Evolutionary conservation across 148 eudicot genomes (phyloP).

Genomic region (Arbutus unedo): DNA sequence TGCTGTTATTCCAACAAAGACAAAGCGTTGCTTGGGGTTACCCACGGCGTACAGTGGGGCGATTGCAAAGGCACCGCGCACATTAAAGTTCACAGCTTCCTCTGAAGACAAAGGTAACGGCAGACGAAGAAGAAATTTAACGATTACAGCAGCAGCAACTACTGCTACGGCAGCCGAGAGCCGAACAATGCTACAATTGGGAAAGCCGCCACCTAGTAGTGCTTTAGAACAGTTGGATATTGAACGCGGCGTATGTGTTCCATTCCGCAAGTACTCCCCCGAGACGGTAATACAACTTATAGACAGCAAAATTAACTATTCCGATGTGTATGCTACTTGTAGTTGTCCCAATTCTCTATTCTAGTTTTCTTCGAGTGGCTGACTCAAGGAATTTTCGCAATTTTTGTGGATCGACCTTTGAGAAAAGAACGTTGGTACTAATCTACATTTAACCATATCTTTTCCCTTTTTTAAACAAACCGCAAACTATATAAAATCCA

Average conservation of each 20-base stretch:
- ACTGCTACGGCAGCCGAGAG: neutral
- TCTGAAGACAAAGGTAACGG: slow-evolving; percentile 19
- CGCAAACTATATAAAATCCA: neutral
- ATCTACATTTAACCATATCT: neutral
- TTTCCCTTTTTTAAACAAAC: neutral
- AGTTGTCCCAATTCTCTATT: neutral
- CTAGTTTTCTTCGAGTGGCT: neutral
- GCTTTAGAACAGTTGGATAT: slow-evolving; percentile 88
- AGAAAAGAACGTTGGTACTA: neutral
- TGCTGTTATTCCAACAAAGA: slow-evolving; percentile 1
- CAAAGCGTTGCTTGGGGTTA: neutral
- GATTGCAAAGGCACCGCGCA: neutral
- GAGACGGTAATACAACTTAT: slow-evolving; percentile 37
- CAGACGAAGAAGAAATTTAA: slow-evolving; percentile 22
- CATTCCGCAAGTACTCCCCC: slow-evolving; percentile 91
- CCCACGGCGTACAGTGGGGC: neutral
- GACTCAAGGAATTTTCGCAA: neutral
- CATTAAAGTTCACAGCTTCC: slow-evolving; percentile 12
- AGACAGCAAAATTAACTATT: neutral
- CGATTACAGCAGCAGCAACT: neutral
- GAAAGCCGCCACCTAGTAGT: slow-evolving; percentile 22
- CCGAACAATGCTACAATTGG: neutral
- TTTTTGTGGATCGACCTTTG: neutral
- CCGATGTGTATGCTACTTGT: neutral
- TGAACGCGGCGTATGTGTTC: slow-evolving; percentile 96